phyloP scores from a whole-genome alignment of 176 grass and related monocot species.

The Stipa capillata region DNA sequence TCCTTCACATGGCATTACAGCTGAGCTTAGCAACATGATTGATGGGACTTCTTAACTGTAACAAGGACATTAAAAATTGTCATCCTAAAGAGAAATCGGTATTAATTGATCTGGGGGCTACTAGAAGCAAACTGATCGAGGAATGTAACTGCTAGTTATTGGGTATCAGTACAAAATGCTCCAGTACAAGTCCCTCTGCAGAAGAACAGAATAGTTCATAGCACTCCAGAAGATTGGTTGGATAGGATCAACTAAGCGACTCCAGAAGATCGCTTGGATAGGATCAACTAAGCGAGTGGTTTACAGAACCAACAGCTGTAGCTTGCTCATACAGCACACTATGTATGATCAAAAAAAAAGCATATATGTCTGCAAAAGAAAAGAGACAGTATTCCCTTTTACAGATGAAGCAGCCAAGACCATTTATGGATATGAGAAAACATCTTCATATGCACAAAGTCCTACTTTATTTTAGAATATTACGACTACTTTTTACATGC shows the following conservation, averaged over 20 bases:
- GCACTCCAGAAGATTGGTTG: not conserved
- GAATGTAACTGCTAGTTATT: conserved; percentile 12
- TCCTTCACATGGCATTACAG: not conserved
- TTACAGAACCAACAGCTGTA: not conserved
- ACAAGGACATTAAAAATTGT: not conserved
- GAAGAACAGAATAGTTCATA: not conserved
- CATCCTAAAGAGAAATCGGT: not conserved
- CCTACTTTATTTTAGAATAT: too few relatives aligned
- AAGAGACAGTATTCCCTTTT: not conserved
- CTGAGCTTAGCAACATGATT: not conserved
- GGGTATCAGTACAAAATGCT: not conserved
- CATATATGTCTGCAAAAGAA: not conserved
- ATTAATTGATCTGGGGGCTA: conserved; percentile 11
- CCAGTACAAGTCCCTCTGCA: not conserved
- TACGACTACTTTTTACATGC: not conserved
- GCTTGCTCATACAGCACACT: not conserved
- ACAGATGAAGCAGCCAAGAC: not conserved
- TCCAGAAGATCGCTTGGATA: too few relatives aligned
- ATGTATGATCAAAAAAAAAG: not conserved
- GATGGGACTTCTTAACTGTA: not conserved
- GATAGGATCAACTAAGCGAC: not conserved
- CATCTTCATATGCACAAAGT: not conserved
- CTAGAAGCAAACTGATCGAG: not conserved
- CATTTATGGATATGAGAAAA: not conserved
- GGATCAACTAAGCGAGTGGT: not conserved